Evolutionary conservation across 371 early-diverging fungal genomes (phyloP), one percentile per base, ranked within the genome.

Genomic region (Mucor circinelloides): DNA sequence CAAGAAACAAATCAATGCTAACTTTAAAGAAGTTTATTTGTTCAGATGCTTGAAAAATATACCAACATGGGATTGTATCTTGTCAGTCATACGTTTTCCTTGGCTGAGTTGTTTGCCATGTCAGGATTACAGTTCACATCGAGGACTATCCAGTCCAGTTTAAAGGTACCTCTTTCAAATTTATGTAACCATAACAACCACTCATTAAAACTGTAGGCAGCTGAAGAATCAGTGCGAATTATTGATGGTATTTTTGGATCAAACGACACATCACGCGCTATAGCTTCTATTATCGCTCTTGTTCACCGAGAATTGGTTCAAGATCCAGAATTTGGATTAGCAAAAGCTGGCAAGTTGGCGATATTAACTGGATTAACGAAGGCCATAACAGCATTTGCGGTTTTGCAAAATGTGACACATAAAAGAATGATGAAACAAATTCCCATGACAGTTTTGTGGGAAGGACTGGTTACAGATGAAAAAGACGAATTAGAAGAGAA

Each of bases 181-280:
- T 21, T 23, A 50, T 12, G 25, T 50, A 12, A 25, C 25, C 50
- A 23, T 50, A 13, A 12, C 12, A 50, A 50, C 50, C 50, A 50
- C 21, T 50, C 21, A 50, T 50, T 23, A 3, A 23, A 1, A 21
- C 23, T 54, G 44, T 48, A 88, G 87, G 86, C 89, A 25, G 94
- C 95, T 0, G 94, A 95, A 57, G 95, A 96, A 71, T 89, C 90
- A n/a, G 93, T 95, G 1, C 84, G 91, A 2, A 75, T 94, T n/a
- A 79, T 95, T 13, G 97, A 95, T 76, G 93, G 92, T 0, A 69
- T 96, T 3, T 95, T 95, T 78, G 95, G 95, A 15, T 86, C 90
- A 6, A 95, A 94, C 19, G 95, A 95, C 65, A 94, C 95, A 1
- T 94, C 94, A 9, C 84, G 88, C 17, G 94, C 93, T 1, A 76